Percentiles rank a stretch among this genome's conserved stretches.
These are phyloP conservation scores for Paramarasmius palmivorus DNA, from an alignment of 1,284 basidiomycete genomes.

Conservation along the genomic window DNA sequence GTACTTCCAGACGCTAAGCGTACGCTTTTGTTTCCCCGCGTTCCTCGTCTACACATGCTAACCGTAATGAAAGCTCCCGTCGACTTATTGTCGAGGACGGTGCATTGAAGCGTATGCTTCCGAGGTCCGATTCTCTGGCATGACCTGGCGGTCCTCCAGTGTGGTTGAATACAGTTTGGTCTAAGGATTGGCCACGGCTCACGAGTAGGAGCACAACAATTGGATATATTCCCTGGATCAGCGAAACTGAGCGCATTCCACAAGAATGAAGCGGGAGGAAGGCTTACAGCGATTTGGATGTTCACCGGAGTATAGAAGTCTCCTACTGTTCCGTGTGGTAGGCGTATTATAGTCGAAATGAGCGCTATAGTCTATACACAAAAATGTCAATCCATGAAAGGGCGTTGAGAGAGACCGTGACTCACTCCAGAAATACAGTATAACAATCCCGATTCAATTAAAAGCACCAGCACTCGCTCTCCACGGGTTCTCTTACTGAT, in stretches of 20 bases:
- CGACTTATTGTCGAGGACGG: too few relatives aligned
- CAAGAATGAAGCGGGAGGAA: background rate
- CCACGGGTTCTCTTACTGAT: slow-evolving; percentile 2
- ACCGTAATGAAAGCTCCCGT: too few relatives aligned
- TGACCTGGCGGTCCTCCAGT: background rate
- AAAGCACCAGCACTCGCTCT: slow-evolving; percentile 17
- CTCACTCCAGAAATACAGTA: slow-evolving; percentile 22
- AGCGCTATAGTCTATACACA: slow-evolving; percentile 16
- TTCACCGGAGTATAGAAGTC: slow-evolving; percentile 20
- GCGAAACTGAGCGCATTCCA: background rate
- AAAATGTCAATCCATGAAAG: background rate
- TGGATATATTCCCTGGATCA: slow-evolving; percentile 20
- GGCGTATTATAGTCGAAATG: slow-evolving; percentile 13
- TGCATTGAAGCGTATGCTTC: too few relatives aligned
- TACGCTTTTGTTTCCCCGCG: too few relatives aligned
- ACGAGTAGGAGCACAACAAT: slow-evolving; percentile 21
- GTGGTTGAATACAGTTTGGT: slow-evolving; percentile 10
- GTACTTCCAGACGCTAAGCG: too few relatives aligned
- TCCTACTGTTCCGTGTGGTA: slow-evolving; percentile 20
- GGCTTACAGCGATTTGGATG: slow-evolving; percentile 20
- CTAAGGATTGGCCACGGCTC: slow-evolving; percentile 14
- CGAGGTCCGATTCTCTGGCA: too few relatives aligned
- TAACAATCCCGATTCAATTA: slow-evolving; percentile 23
- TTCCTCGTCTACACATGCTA: too few relatives aligned
- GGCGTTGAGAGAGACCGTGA: background rate